A percentile compares a stretch with the other conserved stretches of the same genome.
phyloP scores from a whole-genome alignment of 139 green algal genomes.

The Ostreobium quekettii region DNA sequence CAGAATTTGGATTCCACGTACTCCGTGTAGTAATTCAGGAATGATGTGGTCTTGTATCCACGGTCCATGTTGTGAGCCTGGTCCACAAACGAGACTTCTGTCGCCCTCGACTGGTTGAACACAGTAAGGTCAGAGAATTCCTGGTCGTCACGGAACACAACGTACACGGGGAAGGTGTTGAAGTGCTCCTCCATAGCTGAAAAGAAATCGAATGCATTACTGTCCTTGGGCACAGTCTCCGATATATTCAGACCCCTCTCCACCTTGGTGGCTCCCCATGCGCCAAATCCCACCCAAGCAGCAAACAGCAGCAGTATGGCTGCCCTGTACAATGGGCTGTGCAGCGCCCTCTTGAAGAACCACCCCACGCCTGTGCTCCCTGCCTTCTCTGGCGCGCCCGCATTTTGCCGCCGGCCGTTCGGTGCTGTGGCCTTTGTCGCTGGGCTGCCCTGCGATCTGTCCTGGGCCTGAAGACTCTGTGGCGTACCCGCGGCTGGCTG shows the following conservation, averaged over 20 bases:
- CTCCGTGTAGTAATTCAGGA: slow-evolving; percentile 17
- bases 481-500: neutral
- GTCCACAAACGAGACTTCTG: slow-evolving; percentile 6
- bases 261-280: neutral
- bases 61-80: slow-evolving; percentile 2
- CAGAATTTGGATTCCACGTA: slow-evolving; percentile 18
- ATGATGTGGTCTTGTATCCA: neutral
- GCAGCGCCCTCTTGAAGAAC: no score
- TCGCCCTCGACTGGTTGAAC: neutral
- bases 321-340: no score
- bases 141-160: slow-evolving; percentile 5
- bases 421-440: neutral
- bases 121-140: slow-evolving; percentile 4
- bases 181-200: slow-evolving; percentile 8
- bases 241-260: slow-evolving; percentile 5
- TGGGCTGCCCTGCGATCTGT: neutral
- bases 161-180: neutral
- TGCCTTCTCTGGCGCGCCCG: neutral
- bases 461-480: neutral
- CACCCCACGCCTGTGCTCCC: neutral
- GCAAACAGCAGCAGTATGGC: neutral
- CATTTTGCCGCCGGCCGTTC: no score
- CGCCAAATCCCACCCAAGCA: slow-evolving; percentile 5
- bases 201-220: slow-evolving; percentile 5
- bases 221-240: neutral